These are phyloP conservation scores for Phycomyces nitens DNA, from an alignment of 192 early-diverging fungal genomes.

Conservation along the genomic window DNA sequence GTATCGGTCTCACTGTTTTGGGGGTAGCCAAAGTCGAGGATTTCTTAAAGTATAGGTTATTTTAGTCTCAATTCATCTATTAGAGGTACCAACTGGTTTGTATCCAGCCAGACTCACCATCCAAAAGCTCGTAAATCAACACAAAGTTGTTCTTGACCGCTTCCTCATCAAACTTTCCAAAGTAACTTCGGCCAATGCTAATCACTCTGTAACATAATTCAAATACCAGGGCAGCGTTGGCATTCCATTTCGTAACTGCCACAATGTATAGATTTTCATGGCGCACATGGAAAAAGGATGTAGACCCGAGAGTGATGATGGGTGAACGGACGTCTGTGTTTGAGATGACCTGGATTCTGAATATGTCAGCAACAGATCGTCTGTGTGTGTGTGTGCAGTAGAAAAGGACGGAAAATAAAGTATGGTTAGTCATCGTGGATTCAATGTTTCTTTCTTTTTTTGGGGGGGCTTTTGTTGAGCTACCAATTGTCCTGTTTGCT, in stretches of 20 bases:
- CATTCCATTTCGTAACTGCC: constrained; percentile 73
- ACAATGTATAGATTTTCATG: constrained; percentile 97
- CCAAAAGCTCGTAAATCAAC: constrained; percentile 84
- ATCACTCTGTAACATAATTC: constrained; percentile 74
- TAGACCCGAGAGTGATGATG: constrained; percentile 85
- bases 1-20: constrained; percentile 89
- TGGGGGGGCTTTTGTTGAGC: too few species aligned
- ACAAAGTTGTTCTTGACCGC: constrained; percentile 91
- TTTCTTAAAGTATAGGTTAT: constrained; percentile 54
- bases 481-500: too few species aligned
- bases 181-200: constrained; percentile 75
- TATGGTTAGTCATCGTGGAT: too few species aligned
- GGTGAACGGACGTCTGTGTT: constrained; percentile 83
- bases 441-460: not conserved
- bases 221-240: constrained; percentile 78
- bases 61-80: too few species aligned
- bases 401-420: not conserved
- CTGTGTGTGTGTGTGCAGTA: constrained; percentile 50
- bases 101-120: too few species aligned
- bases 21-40: constrained; percentile 91
- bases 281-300: constrained; percentile 93
- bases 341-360: constrained; percentile 95
- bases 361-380: constrained; percentile 92
- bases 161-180: constrained; percentile 85
- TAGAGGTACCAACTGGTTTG: too few species aligned